Base-by-base conservation (phyloP, 495 filamentous ascomycete genomes). In the Neurospora sp. region DNA sequence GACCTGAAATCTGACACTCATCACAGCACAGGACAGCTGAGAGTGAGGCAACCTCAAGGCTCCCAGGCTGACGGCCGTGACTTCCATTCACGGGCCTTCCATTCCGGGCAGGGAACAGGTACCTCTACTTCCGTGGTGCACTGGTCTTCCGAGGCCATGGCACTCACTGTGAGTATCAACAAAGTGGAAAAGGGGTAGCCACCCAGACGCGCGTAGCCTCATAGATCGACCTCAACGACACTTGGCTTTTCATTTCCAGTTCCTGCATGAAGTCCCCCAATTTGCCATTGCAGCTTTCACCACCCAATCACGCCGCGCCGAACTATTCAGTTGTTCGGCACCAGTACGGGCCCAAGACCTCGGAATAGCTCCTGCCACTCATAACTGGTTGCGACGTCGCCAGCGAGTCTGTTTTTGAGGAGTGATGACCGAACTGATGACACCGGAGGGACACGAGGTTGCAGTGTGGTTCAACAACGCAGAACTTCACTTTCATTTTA, bases 241-340 rank as follows among this genome's bases (percentile, higher is more conserved):
- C 68, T 72, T 70, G 71, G 75, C 17, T 27, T n/a, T 73, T 79
- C 77, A 79, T 79, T 79, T 79, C 77, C 75, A 68, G 73, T 74
- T 75, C 73, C 76, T 79, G 77, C 77, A 79, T 79, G 77, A 79
- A 76, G 72, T 72, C 70, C 69, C 69, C 72, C 42, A 42, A 70
- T 70, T 68, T 70, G 68, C 71, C 40, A 44, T 27, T 65, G n/a
- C 40, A 74, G 65, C 45, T 72, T 69, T 72, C 48, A 70, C 70
- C 70, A 65, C 45, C 74, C 76, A 77, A 76, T 77, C 72, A 77
- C n/a, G 12, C 70, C 72, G 42, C 44, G 17, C 53, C 27, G 53
- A 37, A 65, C 27, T 65, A 17, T 65, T 7, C 53, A 65, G 53
- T 61, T 61, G 22, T 65, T 17, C 53, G 53, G 53, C 53, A 65